Base-by-base conservation (phyloP, 2,329 filamentous ascomycete genomes). In the Cytospora piceae region DNA sequence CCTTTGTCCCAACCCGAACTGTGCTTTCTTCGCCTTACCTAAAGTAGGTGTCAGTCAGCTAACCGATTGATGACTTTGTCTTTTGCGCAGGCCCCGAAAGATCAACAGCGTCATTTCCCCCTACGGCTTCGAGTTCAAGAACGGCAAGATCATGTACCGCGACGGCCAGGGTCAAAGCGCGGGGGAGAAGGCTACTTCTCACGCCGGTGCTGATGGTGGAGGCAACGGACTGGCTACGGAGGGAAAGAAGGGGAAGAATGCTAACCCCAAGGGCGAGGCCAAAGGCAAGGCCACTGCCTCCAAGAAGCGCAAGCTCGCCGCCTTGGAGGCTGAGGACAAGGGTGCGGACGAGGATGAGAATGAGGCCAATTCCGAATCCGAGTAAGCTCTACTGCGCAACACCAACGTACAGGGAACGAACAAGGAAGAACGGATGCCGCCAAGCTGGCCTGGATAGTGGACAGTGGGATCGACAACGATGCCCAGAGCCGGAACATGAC, bases 81-180 rank as follows among this genome's bases (percentile, higher is more conserved):
- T 2, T 39, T 24, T 22, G 12, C n/a, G 11, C 37, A 62, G 59
- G 8, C 59, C 59, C 24, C 59, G 59, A 4, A 62, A 62, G 59
- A 55, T 62, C 52, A 56, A 62, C 24, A 8, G 11, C 59, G 17
- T 62, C 27, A 12, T 62, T 39, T 46, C 37, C 9, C 59, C 27
- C 1, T 56, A 62, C 59, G 59, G 59, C 9, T 62, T 62, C n/a
- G 52, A 62, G 59, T 34, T 56, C 27, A 62, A 62, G 46, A 53
- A 39, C 5, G 59, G 59, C 34, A 62, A 62, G 20, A n/a, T 62
- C n/a, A 6, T 49, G 29, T n/a, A 11, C 7, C 51, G 32, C 27
- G 51, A 39, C 12, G 37, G 31, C 31, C 49, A 61, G 49, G 32
- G 14, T 24, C 27, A 32, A 20, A 22, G 22, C 34, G 52, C 4